Percentiles rank a stretch among this genome's conserved stretches.
Conservation (phyloP, 441 rosid genomes). For the Rhodomyrtus psidioides region DNA sequence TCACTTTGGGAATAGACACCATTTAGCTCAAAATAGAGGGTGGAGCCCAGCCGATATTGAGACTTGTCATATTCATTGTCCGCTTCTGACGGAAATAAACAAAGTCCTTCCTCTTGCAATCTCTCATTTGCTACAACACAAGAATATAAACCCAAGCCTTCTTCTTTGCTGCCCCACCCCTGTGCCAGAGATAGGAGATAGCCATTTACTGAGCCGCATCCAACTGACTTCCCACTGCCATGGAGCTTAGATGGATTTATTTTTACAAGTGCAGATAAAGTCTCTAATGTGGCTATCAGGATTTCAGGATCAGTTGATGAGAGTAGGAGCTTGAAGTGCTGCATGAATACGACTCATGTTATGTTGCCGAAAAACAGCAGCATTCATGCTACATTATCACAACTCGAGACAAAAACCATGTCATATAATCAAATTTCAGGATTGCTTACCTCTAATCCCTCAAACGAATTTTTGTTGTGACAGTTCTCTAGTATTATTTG, state of each 20-base stretch:
- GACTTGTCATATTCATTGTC: constrained; percentile 53
- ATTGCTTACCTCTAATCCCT: constrained; percentile 79
- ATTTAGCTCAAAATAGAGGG: constrained; percentile 88
- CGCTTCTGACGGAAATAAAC: constrained; percentile 72
- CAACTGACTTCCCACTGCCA: constrained; percentile 79
- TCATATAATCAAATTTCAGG: neutral
- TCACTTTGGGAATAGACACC: constrained; percentile 38
- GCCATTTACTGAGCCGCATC: constrained; percentile 82
- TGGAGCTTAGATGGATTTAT: constrained; percentile 88
- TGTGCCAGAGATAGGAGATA: constrained; percentile 87
- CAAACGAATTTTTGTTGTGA: constrained; percentile 88
- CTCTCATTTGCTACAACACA: constrained; percentile 90
- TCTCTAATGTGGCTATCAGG: constrained; percentile 84
- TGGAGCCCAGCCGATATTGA: constrained; percentile 76
- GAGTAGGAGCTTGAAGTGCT: constrained; percentile 94
- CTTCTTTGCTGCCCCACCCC: constrained; percentile 99
- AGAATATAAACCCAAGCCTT: constrained; percentile 95
- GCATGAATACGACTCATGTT: constrained; percentile 15
- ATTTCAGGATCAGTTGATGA: constrained; percentile 96
- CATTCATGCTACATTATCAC: neutral
- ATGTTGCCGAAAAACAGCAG: constrained; percentile 7
- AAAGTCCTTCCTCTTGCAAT: constrained; percentile 79
- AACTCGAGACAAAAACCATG: neutral
- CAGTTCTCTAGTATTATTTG: constrained; percentile 88
- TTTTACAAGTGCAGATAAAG: constrained; percentile 82